phyloP scores from a whole-genome alignment of 768 basidiomycete species.

The Termitomyces heimii region DNA sequence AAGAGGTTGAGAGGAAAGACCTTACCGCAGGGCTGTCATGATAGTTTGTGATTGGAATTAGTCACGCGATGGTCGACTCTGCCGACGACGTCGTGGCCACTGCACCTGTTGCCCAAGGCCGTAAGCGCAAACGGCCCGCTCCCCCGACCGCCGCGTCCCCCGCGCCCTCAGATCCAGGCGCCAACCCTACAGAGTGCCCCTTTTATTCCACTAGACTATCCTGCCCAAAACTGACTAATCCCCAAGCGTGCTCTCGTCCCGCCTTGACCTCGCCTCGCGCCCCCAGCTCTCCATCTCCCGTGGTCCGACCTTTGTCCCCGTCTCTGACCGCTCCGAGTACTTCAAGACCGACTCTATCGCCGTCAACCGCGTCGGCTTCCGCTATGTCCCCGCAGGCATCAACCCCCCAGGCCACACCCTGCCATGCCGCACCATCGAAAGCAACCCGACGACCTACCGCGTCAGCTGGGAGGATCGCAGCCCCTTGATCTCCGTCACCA shows the following conservation, averaged over 20 bases:
- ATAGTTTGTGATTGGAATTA: background rate
- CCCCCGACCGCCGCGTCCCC: conserved; percentile 47
- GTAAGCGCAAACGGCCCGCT: conserved; percentile 55
- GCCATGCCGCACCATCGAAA: conserved; percentile 79
- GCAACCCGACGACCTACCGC: conserved; percentile 59
- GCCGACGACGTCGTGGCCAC: conserved; percentile 10
- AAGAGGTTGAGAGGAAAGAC: no score
- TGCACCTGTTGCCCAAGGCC: conserved; percentile 24
- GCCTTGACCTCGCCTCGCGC: conserved; percentile 63
- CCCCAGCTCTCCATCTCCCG: conserved; percentile 72
- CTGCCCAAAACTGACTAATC: no score
- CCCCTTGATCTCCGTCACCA: conserved; percentile 70
- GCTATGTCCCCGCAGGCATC: conserved; percentile 78
- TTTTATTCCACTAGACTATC: no score
- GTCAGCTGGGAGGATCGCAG: conserved; percentile 92
- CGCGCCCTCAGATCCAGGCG: conserved; percentile 48
- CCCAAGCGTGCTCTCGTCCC: conserved; percentile 49
- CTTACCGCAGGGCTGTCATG: conserved; percentile 28
- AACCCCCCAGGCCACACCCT: conserved; percentile 48
- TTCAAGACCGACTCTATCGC: conserved; percentile 66
- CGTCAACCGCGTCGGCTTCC: conserved; percentile 71
- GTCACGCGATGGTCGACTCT: conserved; percentile 14
- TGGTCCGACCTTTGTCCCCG: conserved; percentile 61
- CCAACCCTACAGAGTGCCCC: conserved; percentile 33
- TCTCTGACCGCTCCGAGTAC: conserved; percentile 49